Evolutionary conservation across 208 protist genomes (phyloP), one percentile per base, ranked within the genome.

Genomic region (Borovskyia barvae): DNA sequence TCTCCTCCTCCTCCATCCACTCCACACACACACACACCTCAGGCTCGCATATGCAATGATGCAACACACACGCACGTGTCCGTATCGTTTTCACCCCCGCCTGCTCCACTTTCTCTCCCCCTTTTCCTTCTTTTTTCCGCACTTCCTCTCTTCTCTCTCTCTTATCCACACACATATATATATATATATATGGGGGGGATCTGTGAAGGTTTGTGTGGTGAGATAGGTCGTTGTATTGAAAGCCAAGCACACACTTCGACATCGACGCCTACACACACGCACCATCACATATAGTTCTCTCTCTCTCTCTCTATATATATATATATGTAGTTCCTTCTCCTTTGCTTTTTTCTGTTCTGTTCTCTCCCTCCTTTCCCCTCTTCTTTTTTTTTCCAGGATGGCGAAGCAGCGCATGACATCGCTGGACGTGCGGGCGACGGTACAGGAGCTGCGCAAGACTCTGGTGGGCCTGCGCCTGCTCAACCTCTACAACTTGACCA

Each of bases 401-500:
- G 87, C 84, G 37, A 98, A 98, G 52, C 77, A 77, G 41, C 87
- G 92, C 47, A 96, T 98, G 80, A 97, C 92, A 6, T 77, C 93
- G 36, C 77, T 97, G 28, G 96, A 98, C 63, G 90, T 98, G 59
- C 72, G 87, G 35, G 90, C 87, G 5, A 87, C 88, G 12, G 85
- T 97, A 25, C 66, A 87, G 37, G 93, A 97, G 67, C 85, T 98
- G 79, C 76, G 77, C n/a, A 49, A 70, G 0, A 69, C 49, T 9
- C 70, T 97, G 1, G 60, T 90, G 24, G 95, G 95, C 0, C 69
- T 98, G 36, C 82, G 97, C 32, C 68, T 98, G 2, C 72, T 93
- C 0, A 99, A 99, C 74, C 48, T 99, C 30, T 99, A 99, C 72
- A 96, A 98, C 61, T 61, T 98, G 19, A 77, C 72, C 64, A 56